Base-by-base conservation (phyloP, 306 rosid species). In the Corylus avellana region DNA sequence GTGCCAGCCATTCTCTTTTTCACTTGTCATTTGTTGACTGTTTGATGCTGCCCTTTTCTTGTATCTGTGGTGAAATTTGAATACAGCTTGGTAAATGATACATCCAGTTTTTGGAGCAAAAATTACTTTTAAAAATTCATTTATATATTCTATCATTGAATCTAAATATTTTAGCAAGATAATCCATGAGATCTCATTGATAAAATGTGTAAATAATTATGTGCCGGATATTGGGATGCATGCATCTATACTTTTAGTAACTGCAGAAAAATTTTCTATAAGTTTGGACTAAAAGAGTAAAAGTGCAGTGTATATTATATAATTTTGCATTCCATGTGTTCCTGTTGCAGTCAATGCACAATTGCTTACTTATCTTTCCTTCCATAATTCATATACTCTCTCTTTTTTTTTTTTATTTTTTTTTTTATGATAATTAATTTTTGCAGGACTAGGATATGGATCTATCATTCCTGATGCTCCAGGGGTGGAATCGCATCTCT, bases 391-490 rank as follows among this genome's bases (percentile, higher is more conserved):
- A 29, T 29, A 13, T 54, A 16, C 22, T 20, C 49, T 17, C 18
- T 32, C 2, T 3, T 32, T 32, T 32, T 32, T 32, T 18, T 53
- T 61, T 37, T 47, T 0, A 22, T 22, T 0, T 22, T 0, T 22
- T 22, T 22, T 70, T 61, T 10, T 9, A 35, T 18, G 17, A 22
- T 29, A 8, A 46, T 70, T 48, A 12, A 49, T 80, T 81, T 25
- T 77, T 85, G 78, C 85, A 95, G 99, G 93, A 79, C 94, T 82
- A 85, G 99, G 99, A 70, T 95, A 93, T 88, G 92, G 74, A 78
- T 92, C 96, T 64, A 59, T 81, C 70, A 76, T 95, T 78, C 96
- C 99, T 58, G 92, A 89, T 78, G 88, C 77, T 82, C 79, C 88
- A 50, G 74, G 75, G 49, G 91, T 83, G 20, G 87, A 77, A 20